phyloP scores from a whole-genome alignment of 352 stramenopile species.

The Sclerospora graminicola region DNA sequence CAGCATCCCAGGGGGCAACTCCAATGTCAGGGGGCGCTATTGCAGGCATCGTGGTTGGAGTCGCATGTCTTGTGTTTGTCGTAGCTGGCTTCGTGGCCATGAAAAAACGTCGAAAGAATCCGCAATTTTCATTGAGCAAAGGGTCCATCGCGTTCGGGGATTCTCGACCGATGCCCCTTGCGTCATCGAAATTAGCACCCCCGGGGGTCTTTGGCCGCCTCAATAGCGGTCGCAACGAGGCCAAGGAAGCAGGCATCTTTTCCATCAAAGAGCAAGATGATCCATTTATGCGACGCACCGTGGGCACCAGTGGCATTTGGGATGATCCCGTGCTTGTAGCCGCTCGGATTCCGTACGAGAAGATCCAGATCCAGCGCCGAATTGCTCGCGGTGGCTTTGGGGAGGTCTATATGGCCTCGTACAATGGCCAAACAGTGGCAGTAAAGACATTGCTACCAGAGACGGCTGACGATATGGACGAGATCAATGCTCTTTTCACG shows the following conservation, averaged over 20 bases:
- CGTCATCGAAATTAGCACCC: conserved; percentile 8
- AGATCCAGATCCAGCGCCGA: conserved; percentile 30
- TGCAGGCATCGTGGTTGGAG: neutral
- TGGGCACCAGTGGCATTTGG: conserved; percentile 26
- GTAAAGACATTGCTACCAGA: conserved; percentile 51
- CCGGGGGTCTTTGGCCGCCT: conserved; percentile 15
- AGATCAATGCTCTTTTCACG: conserved; percentile 38
- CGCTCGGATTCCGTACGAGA: conserved; percentile 32
- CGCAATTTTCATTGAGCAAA: conserved; percentile 11
- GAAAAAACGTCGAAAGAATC: neutral
- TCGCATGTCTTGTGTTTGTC: neutral
- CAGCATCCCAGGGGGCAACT: too few species aligned
- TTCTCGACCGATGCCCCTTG: conserved; percentile 8
- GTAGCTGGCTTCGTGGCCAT: conserved; percentile 4
- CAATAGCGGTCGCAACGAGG: conserved; percentile 4
- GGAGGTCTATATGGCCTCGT: conserved; percentile 35
- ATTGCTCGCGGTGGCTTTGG: conserved; percentile 43
- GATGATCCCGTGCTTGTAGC: conserved; percentile 26
- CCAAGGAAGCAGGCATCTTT: conserved; percentile 7
- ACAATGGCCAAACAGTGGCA: conserved; percentile 35
- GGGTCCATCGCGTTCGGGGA: conserved; percentile 5
- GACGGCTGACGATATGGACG: conserved; percentile 32
- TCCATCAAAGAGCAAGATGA: conserved; percentile 2
- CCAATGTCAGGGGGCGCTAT: neutral
- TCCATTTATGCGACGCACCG: conserved; percentile 13